Evolutionary conservation across 192 early-diverging fungal species (phyloP).

Genomic region (Coemansia asiatica): DNA sequence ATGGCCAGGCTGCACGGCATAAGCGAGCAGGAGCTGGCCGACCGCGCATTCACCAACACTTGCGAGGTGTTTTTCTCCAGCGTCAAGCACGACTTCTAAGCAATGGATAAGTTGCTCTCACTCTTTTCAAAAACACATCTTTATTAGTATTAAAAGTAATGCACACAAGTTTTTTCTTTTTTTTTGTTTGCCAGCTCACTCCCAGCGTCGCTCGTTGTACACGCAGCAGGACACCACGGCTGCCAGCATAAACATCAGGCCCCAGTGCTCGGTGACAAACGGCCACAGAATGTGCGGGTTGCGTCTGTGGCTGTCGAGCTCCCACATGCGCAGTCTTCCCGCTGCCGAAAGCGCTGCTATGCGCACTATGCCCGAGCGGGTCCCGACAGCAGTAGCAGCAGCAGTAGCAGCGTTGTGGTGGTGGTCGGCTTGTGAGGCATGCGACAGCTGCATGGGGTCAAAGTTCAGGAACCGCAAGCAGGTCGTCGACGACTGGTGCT

Average conservation of each 20-base stretch:
- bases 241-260: constrained; percentile 51
- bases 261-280: constrained; percentile 53
- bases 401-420: constrained; percentile 10
- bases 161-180: too few relatives aligned
- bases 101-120: too few relatives aligned
- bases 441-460: constrained; percentile 29
- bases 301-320: constrained; percentile 45
- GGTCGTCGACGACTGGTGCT: constrained; percentile 34
- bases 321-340: constrained; percentile 47
- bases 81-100: constrained; percentile 11
- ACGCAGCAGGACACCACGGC: constrained; percentile 49
- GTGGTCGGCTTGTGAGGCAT: background rate
- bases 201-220: constrained; percentile 54
- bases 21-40: constrained; percentile 59
- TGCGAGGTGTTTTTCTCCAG: constrained; percentile 64
- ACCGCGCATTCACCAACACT: constrained; percentile 67
- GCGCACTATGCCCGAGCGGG: constrained; percentile 14
- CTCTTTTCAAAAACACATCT: too few relatives aligned
- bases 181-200: constrained; percentile 2
- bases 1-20: constrained; percentile 63
- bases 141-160: too few relatives aligned
- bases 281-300: constrained; percentile 53
- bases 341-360: constrained; percentile 31
- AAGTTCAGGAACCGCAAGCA: constrained; percentile 51
- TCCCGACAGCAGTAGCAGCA: background rate